phyloP scores from a whole-genome alignment of 2,329 filamentous ascomycete genomes.

The Nothopassalora personata region DNA sequence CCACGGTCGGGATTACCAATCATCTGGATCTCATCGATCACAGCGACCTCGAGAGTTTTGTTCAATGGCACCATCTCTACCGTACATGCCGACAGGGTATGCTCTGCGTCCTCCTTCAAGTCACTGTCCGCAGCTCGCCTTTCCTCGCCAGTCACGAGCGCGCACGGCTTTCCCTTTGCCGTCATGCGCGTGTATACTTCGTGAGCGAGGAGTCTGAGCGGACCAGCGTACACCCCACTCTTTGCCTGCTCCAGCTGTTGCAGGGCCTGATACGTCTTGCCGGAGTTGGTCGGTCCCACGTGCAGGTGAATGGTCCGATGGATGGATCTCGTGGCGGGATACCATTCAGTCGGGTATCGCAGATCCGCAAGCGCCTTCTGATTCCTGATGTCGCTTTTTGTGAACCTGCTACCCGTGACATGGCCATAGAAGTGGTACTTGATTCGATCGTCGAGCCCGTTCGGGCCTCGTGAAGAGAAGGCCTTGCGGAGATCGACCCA shows the following conservation, averaged over 20 bases:
- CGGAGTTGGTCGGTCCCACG: slow-evolving; percentile 94
- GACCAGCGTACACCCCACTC: slow-evolving; percentile 82
- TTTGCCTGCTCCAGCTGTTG: slow-evolving; percentile 73
- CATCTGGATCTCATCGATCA: slow-evolving; percentile 99
- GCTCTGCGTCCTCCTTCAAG: slow-evolving; percentile 46
- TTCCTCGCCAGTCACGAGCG: slow-evolving; percentile 87
- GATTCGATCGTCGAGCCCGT: slow-evolving; percentile 39
- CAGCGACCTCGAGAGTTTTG: slow-evolving; percentile 72
- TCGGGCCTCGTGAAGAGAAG: slow-evolving; percentile 18
- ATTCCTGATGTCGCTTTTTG: slow-evolving; percentile 50
- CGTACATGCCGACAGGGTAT: slow-evolving; percentile 71
- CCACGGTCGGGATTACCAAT: slow-evolving; percentile 74
- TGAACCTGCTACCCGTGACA: slow-evolving; percentile 54
- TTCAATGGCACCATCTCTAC: slow-evolving; percentile 77
- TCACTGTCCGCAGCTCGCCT: slow-evolving; percentile 54
- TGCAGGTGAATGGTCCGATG: slow-evolving; percentile 85
- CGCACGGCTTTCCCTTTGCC: slow-evolving; percentile 70
- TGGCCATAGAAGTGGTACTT: slow-evolving; percentile 65
- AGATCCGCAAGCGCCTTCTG: slow-evolving; percentile 71
- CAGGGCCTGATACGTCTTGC: slow-evolving; percentile 93
- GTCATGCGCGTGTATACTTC: slow-evolving; percentile 88
- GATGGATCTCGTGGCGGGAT: slow-evolving; percentile 70
- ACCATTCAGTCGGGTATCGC: slow-evolving; percentile 90
- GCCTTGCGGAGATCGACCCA: slow-evolving; percentile 16
- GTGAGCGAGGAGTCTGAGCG: slow-evolving; percentile 80